Evolutionary conservation across 352 stramenopile species (phyloP), one percentile per base, ranked within the genome.

Genomic region (Thraustochytrium sp.): DNA sequence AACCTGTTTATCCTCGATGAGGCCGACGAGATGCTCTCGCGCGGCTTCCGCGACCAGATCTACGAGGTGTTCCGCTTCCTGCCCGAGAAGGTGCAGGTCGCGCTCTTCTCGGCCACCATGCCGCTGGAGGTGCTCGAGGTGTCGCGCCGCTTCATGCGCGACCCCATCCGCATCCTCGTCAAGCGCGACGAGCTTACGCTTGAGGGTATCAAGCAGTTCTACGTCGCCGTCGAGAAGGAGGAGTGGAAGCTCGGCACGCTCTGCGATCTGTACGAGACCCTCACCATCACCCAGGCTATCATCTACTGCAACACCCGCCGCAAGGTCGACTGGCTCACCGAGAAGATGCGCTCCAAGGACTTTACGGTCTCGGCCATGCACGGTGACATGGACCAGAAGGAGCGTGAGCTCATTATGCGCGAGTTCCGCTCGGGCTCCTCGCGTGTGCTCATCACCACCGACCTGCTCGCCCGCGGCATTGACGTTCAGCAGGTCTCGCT

Each of bases 241-340:
- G 95, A 98, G 90, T 99, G 96, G 95, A 99, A 99, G 88, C 98
- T 99, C 87, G 96, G 98, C 87, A 98, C 95, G 54, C 89, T 99
- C 4, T 98, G 94, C 89, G 96, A 99, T 89, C 85, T 99, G 64
- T 99, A 99, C 90, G 95, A 99, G 90, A 98, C 94, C 42, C 90
- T 99, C 63, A 98, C 95, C n/a, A 98, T 99, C 88, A 98, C 95
- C 34, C 96, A 99, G 89, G 95, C 95, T 26, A 95, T 99, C 42
- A 99, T 99, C 85, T 99, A 98, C 89, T 99, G 96, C 89, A 99
- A 99, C 90, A 98, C 95, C 37, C 96, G 94, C 86, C 90, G 93
- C 86, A 99, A 99, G 88, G 95, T 96, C 34, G 95, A 98, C 87
- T 99, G 95, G 96, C 88, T 99, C 26, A 95, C 94, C 37, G 88